Evolutionary conservation across 257 asterid genomes (phyloP), one percentile per base, ranked within the genome.

Genomic region (Prunella vulgaris): DNA sequence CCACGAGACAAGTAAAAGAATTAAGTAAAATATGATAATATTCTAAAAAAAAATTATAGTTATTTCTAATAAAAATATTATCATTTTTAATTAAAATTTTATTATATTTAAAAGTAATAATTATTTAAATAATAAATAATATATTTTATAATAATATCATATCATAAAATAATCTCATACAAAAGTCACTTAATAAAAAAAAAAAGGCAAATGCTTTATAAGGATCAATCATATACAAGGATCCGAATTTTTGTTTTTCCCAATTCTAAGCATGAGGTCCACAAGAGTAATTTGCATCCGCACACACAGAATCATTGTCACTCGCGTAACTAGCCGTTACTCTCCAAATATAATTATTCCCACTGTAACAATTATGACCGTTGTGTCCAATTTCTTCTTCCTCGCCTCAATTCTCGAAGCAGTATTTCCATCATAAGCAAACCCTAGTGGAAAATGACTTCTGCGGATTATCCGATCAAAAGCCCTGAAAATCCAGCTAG

Each of bases 401-500:
- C 20, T 58, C 12, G 27, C 51, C 54, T 27, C 1, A 2, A 3
- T 32, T 2, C 37, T 4, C 37, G 5, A 32, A 32, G 20, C 52
- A 21, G 35, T 22, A 17, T 2, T 49, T 21, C 14, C 68, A 13
- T 12, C 52, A 15, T 8, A 1, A n/a, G 13, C 18, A 10, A 71
- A 61, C 69, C 74, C 66, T 14, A 60, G 0, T 10, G 17, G 20
- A 28, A 49, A 66, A 85, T 85, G 95, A 52, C 49, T 68, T 68
- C n/a, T 53, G 37, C 62, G 14, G 84, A 77, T 18, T 79, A 64
- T 54, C 30, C 76, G 67, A 79, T 25, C 70, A 74, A 66, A 60
- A 76, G 74, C 76, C 84, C 85, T 7, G 20, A 17, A n/a, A 63
- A 64, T 3, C 69, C 48, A 21, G 51, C 77, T 8, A 53, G 21